Percentiles rank a stretch among this genome's conserved stretches.
These are phyloP conservation scores for Vitis rotundifolia DNA, from an alignment of 164 flowering plant species.

Conservation along the genomic window DNA sequence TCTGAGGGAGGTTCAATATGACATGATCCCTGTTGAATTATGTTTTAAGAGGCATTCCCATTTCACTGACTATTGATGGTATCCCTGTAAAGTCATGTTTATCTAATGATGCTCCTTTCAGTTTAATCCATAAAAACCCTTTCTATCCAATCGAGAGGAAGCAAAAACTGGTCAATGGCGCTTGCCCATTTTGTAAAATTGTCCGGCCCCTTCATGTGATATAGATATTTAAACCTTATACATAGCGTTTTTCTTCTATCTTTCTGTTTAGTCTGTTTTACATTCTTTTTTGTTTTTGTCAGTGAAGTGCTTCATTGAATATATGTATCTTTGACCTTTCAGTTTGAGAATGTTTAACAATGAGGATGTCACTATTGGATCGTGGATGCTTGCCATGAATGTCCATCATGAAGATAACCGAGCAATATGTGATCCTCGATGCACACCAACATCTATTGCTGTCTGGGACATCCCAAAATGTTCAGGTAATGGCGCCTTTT, in stretches of 20 bases:
- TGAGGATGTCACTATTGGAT: constrained; percentile 72
- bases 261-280: neutral
- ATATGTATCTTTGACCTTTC: constrained; percentile 16
- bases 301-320: neutral
- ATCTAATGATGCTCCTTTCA: too few relatives aligned
- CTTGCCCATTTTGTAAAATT: too few relatives aligned
- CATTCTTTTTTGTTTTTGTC: neutral
- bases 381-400: constrained; percentile 85
- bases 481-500: constrained; percentile 42
- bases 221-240: too few relatives aligned
- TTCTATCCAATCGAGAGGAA: too few relatives aligned
- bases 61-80: too few relatives aligned
- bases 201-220: too few relatives aligned
- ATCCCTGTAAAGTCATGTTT: too few relatives aligned
- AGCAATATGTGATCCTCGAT: constrained; percentile 63
- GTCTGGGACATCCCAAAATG: constrained; percentile 77
- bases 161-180: too few relatives aligned
- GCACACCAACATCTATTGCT: constrained; percentile 66
- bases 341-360: constrained; percentile 72
- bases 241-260: neutral
- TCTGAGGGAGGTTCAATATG: too few relatives aligned
- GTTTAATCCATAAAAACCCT: too few relatives aligned
- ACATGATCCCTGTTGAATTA: too few relatives aligned
- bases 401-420: constrained; percentile 61
- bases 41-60: too few relatives aligned